phyloP scores from a whole-genome alignment of 179 eudicot genomes.

The Vitellaria paradoxa region DNA sequence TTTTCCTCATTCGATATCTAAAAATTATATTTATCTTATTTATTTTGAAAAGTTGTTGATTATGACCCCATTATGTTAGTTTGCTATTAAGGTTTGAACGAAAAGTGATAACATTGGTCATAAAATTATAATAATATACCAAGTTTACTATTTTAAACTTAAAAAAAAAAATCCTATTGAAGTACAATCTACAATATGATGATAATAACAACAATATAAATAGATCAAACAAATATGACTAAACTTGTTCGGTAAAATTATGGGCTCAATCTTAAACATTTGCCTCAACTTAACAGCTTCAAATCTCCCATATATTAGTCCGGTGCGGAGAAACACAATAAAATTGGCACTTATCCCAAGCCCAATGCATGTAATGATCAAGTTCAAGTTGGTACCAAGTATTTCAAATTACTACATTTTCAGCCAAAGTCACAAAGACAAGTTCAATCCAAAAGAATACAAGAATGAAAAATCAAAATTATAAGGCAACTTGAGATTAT shows the following conservation, averaged over 20 bases:
- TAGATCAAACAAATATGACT: too few relatives aligned
- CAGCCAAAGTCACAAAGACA: background rate
- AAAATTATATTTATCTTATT: too few relatives aligned
- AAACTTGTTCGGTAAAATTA: constrained; percentile 64
- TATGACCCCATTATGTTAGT: too few relatives aligned
- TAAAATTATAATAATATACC: too few relatives aligned
- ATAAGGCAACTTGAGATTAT: background rate
- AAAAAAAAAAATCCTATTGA: too few relatives aligned
- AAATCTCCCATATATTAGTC: constrained; percentile 61
- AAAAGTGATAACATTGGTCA: too few relatives aligned
- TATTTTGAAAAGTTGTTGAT: too few relatives aligned
- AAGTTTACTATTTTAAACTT: too few relatives aligned
- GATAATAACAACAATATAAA: too few relatives aligned
- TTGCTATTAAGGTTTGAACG: too few relatives aligned
- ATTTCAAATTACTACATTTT: constrained; percentile 18
- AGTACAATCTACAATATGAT: too few relatives aligned
- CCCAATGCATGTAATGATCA: constrained; percentile 65
- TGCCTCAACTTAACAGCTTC: constrained; percentile 37
- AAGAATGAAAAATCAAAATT: background rate
- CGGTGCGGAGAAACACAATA: constrained; percentile 70
- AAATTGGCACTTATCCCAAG: constrained; percentile 77
- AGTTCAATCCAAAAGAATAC: background rate
- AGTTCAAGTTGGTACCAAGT: constrained; percentile 51
- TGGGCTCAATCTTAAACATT: constrained; percentile 42
- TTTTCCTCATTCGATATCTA: too few relatives aligned